Evolutionary conservation across 352 stramenopile species (phyloP).

Genomic region (Phytophthora tubulina): DNA sequence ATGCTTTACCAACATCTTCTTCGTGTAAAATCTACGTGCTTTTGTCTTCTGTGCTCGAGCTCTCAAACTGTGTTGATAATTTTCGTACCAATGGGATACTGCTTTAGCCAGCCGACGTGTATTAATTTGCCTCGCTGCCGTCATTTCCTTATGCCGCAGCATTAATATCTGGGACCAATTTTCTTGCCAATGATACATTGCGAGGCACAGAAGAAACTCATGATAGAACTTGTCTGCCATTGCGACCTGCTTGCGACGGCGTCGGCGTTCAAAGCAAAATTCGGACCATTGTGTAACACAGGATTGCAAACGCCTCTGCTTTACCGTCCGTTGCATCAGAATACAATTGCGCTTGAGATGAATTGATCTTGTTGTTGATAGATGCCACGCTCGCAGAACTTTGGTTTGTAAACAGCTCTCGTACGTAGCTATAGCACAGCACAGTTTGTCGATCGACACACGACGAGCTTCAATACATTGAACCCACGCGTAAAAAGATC

Average conservation of each 20-base stretch:
- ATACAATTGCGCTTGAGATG: background rate
- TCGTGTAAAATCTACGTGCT: slow-evolving; percentile 4
- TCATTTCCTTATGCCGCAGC: slow-evolving; percentile 16
- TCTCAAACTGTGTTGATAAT: slow-evolving; percentile 3
- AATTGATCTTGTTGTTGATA: background rate
- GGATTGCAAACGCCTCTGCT: slow-evolving; percentile 15
- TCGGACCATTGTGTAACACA: slow-evolving; percentile 22
- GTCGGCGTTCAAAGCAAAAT: slow-evolving; percentile 10
- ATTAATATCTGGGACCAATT: slow-evolving; percentile 23
- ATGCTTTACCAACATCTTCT: background rate
- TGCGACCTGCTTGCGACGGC: slow-evolving; percentile 10
- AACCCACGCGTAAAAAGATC: slow-evolving; percentile 29
- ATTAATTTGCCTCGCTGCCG: slow-evolving; percentile 3
- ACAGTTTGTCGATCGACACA: slow-evolving; percentile 6
- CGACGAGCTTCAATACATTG: slow-evolving; percentile 5
- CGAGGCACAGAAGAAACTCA: slow-evolving; percentile 39
- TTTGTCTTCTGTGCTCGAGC: slow-evolving; percentile 8
- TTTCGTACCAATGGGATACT: slow-evolving; percentile 19
- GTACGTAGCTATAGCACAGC: slow-evolving; percentile 9
- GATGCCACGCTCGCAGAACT: slow-evolving; percentile 18
- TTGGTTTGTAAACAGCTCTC: slow-evolving; percentile 15
- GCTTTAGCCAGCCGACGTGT: slow-evolving; percentile 21
- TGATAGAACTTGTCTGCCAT: slow-evolving; percentile 39
- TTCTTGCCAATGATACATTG: slow-evolving; percentile 47
- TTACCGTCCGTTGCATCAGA: background rate